phyloP scores from a whole-genome alignment of 148 eudicot genomes.

The Silene latifolia region DNA sequence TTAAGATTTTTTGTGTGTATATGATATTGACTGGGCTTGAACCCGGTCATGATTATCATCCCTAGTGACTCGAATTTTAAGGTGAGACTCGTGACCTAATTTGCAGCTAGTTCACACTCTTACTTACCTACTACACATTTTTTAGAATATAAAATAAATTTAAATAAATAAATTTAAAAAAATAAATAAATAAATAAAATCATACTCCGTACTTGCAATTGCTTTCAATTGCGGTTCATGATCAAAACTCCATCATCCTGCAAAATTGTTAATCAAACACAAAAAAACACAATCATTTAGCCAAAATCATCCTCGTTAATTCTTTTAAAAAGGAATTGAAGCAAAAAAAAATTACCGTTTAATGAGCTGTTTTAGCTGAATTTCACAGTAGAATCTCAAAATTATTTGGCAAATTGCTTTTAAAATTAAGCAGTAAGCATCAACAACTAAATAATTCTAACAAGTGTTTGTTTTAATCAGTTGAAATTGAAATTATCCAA shows the following conservation, averaged over 20 bases:
- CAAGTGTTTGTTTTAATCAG: background rate
- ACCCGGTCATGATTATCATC: no score
- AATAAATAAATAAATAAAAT: no score
- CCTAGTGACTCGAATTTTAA: no score
- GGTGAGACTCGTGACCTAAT: no score
- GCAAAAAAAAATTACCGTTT: background rate
- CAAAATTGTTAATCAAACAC: background rate
- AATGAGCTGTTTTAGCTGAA: constrained; percentile 12
- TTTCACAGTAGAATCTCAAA: no score
- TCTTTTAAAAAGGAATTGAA: background rate
- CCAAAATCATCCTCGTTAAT: background rate
- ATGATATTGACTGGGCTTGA: no score
- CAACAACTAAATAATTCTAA: background rate
- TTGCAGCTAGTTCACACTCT: background rate
- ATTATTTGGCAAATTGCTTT: background rate
- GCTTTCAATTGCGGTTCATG: background rate
- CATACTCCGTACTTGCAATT: background rate
- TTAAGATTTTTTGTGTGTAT: no score
- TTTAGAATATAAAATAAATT: background rate
- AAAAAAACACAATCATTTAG: background rate
- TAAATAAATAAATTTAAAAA: background rate
- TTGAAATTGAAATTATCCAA: background rate
- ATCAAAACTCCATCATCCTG: constrained; percentile 12
- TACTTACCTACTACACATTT: background rate
- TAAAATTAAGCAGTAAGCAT: background rate